Percentiles rank a stretch among this genome's conserved stretches.
These are phyloP conservation scores for Globisporangium abappressorium DNA, from an alignment of 352 stramenopile species.

Conservation along the genomic window DNA sequence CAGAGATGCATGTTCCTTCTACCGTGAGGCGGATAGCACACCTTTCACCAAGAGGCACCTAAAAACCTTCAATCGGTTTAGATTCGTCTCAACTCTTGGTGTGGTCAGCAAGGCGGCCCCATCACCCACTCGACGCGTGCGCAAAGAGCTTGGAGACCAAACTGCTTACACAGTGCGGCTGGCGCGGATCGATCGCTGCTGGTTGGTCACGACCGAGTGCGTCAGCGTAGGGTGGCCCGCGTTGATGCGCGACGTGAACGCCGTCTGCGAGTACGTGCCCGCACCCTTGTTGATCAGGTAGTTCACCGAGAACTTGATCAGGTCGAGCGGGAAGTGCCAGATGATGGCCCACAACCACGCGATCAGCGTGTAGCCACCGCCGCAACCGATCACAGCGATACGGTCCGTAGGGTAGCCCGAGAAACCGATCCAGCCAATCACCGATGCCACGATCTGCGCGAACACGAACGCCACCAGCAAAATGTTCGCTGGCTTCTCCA, in stretches of 20 bases:
- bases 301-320: conserved; percentile 74
- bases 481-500: conserved; percentile 60
- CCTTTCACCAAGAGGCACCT: conserved; percentile 5
- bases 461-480: conserved; percentile 68
- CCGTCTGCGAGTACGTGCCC: conserved; percentile 52
- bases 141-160: neutral
- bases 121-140: neutral
- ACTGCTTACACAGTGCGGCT: conserved; percentile 55
- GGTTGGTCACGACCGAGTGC: conserved; percentile 56
- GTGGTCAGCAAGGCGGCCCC: neutral
- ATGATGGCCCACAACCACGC: conserved; percentile 67
- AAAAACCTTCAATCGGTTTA: conserved; percentile 20
- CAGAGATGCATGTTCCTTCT: conserved; percentile 22
- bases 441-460: conserved; percentile 59
- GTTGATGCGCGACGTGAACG: conserved; percentile 77
- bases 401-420: conserved; percentile 61
- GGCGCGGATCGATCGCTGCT: conserved; percentile 62
- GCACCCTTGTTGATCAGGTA: conserved; percentile 53
- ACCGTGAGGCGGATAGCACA: neutral
- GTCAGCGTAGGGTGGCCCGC: conserved; percentile 63
- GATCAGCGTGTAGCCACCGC: conserved; percentile 59
- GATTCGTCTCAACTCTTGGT: conserved; percentile 5
- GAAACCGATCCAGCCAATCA: conserved; percentile 68
- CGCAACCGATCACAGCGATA: conserved; percentile 62
- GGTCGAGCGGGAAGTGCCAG: conserved; percentile 71